These are phyloP conservation scores for Moesziomyces sp. DNA, from an alignment of 1,284 basidiomycete genomes.

Conservation along the genomic window DNA sequence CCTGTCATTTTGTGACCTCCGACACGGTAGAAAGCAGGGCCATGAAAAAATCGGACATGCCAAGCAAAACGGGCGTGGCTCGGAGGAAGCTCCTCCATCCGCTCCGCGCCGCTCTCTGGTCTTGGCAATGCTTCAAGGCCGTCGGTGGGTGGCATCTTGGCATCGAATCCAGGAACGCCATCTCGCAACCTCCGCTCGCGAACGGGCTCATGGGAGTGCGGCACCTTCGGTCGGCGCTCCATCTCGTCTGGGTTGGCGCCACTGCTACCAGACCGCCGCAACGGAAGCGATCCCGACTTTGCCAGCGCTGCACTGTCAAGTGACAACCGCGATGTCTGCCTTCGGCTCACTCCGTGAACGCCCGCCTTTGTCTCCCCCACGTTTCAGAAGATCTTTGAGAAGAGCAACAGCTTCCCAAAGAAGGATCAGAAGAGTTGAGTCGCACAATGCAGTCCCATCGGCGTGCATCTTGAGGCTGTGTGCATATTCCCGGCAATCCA, in stretches of 20 bases:
- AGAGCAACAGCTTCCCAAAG: too few species aligned
- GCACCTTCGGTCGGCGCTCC: conserved; percentile 8
- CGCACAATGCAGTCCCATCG: too few species aligned
- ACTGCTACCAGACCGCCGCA: not conserved
- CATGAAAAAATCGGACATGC: not conserved
- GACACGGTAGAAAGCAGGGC: too few species aligned
- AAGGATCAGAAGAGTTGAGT: too few species aligned
- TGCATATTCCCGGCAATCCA: too few species aligned
- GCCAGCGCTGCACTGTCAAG: conserved; percentile 7
- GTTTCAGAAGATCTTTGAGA: conserved; percentile 13
- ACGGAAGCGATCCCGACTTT: too few species aligned
- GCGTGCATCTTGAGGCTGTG: too few species aligned
- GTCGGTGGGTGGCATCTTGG: conserved; percentile 2
- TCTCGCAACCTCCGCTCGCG: too few species aligned
- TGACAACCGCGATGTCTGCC: conserved; percentile 1
- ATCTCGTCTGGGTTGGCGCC: not conserved
- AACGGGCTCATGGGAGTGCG: not conserved
- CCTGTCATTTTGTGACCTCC: too few species aligned
- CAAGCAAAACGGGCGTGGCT: conserved; percentile 21
- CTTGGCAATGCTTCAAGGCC: conserved; percentile 25
- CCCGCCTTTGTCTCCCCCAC: conserved; percentile 4
- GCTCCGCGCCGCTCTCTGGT: conserved; percentile 10
- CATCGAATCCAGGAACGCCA: too few species aligned
- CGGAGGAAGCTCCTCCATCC: conserved; percentile 28
- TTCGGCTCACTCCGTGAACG: not conserved